Conservation (phyloP, 495 filamentous ascomycete genomes). For the Chaetomium fimeti region DNA sequence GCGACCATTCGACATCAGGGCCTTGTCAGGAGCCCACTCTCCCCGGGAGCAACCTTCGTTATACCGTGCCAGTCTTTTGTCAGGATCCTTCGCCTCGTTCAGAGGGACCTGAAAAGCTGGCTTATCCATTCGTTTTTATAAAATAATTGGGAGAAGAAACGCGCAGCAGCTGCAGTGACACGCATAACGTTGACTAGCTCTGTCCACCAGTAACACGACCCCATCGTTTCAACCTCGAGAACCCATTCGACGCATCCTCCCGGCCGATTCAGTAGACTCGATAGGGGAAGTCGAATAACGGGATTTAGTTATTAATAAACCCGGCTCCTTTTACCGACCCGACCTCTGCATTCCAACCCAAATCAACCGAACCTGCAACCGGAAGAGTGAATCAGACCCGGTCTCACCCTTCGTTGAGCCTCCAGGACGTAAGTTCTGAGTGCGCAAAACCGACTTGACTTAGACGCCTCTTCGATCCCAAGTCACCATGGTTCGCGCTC, state of each 20-base stretch:
- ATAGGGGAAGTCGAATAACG: neutral
- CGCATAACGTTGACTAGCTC: too few species aligned
- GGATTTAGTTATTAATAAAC: neutral
- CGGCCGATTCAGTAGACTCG: neutral
- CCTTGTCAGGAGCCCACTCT: slow-evolving; percentile 7
- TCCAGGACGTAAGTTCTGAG: neutral
- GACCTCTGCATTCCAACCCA: slow-evolving; percentile 6
- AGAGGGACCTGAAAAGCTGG: slow-evolving; percentile 10
- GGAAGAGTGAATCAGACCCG: slow-evolving; percentile 1
- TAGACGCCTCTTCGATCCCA: neutral
- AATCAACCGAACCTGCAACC: slow-evolving; percentile 10
- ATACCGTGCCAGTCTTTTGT: neutral
- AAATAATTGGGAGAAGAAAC: neutral
- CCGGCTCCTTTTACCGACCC: neutral
- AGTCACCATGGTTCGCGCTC: slow-evolving; percentile 38
- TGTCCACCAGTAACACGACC: neutral
- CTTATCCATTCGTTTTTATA: slow-evolving; percentile 20
- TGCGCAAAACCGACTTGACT: neutral
- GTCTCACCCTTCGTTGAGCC: neutral
- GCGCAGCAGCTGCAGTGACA: neutral
- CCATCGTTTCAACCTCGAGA: slow-evolving; percentile 4
- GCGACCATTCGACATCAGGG: slow-evolving; percentile 1
- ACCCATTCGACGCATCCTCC: neutral
- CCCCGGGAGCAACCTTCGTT: neutral
- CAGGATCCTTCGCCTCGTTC: slow-evolving; percentile 11